Evolutionary conservation across 768 basidiomycete genomes (phyloP).

Genomic region (Cyathus striatus): DNA sequence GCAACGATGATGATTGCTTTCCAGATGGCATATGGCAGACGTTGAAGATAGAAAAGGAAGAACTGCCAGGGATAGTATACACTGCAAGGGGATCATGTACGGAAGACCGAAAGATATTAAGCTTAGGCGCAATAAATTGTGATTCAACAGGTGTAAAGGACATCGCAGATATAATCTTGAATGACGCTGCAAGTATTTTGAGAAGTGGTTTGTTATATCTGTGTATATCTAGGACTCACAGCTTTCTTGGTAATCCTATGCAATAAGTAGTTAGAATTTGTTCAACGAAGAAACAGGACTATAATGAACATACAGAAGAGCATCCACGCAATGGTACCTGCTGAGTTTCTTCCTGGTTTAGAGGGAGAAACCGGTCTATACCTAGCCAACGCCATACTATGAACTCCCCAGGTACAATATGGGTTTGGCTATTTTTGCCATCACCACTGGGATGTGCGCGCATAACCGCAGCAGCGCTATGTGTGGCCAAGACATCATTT

Average conservation of each 20-base stretch:
- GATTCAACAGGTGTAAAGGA: conserved; percentile 32
- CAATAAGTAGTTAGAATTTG: background rate
- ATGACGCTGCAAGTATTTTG: conserved; percentile 46
- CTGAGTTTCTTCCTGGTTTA: conserved; percentile 20
- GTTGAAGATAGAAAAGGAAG: conserved; percentile 39
- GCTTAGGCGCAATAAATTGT: conserved; percentile 25
- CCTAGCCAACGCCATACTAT: conserved; percentile 68
- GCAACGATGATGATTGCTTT: conserved; percentile 21
- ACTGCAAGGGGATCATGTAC: conserved; percentile 51
- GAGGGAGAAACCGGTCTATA: conserved; percentile 60
- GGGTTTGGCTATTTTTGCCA: conserved; percentile 17
- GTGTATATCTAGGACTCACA: too few species aligned
- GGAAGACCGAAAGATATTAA: conserved; percentile 39
- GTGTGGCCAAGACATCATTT: conserved; percentile 45
- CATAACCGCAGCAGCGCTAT: conserved; percentile 50
- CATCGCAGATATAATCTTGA: conserved; percentile 52
- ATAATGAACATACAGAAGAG: conserved; percentile 43
- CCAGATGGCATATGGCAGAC: conserved; percentile 40
- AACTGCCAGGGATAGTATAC: conserved; percentile 32
- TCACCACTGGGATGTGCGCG: conserved; percentile 17
- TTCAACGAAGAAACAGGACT: background rate
- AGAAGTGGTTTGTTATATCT: too few species aligned
- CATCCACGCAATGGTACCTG: conserved; percentile 47
- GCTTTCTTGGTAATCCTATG: conserved; percentile 73
- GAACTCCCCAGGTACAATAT: conserved; percentile 44